These are phyloP conservation scores for Penicillium lividum DNA, from an alignment of 495 filamentous ascomycete species.

Conservation along the genomic window DNA sequence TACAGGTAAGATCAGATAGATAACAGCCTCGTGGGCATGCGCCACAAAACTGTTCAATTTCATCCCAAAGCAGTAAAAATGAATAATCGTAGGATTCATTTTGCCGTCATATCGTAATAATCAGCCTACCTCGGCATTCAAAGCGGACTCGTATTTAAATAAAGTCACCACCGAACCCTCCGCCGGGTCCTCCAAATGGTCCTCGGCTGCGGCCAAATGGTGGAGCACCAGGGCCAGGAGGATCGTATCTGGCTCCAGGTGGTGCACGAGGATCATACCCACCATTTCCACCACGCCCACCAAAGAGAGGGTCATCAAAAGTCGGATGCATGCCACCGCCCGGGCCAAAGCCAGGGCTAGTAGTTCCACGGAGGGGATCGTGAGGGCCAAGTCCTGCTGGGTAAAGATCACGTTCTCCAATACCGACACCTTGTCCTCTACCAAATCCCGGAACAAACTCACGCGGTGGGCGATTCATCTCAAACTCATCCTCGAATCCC, in stretches of 20 bases:
- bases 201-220: slow-evolving; percentile 51
- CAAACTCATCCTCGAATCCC: slow-evolving; percentile 91
- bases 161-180: slow-evolving; percentile 65
- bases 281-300: slow-evolving; percentile 53
- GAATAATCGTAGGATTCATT: background rate
- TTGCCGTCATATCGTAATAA: background rate
- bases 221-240: slow-evolving; percentile 70
- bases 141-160: slow-evolving; percentile 47
- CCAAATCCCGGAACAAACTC: slow-evolving; percentile 42
- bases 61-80: background rate
- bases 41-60: background rate
- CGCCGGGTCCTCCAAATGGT: slow-evolving; percentile 42
- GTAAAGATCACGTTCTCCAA: slow-evolving; percentile 85
- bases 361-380: slow-evolving; percentile 71
- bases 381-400: slow-evolving; percentile 82
- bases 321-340: slow-evolving; percentile 92
- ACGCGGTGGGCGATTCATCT: slow-evolving; percentile 69
- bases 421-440: slow-evolving; percentile 58
- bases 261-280: slow-evolving; percentile 49
- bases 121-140: background rate
- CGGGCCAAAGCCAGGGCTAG: slow-evolving; percentile 55
- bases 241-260: slow-evolving; percentile 73
- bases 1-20: background rate
- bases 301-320: slow-evolving; percentile 90
- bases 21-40: background rate